Conservation (phyloP, 345 rosid genomes). For the Eucalyptus regnans region DNA sequence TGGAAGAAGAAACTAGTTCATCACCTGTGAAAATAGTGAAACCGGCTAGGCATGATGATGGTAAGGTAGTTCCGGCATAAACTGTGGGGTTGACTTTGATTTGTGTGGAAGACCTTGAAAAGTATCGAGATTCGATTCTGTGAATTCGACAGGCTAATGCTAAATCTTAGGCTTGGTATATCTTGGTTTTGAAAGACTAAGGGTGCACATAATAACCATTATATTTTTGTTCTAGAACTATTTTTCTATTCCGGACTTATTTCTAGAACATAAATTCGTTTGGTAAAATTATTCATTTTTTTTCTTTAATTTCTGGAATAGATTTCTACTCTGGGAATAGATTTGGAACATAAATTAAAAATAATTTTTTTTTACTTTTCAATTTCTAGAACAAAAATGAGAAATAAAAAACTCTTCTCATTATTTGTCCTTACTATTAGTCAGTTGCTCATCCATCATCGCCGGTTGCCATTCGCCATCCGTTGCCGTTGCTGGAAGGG, state of each 20-base stretch:
- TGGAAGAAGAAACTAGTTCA: neutral
- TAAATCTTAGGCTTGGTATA: neutral
- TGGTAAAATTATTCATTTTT: no score
- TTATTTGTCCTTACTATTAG: fast-evolving
- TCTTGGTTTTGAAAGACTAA: neutral
- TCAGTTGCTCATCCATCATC: fast-evolving
- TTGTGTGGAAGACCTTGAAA: neutral
- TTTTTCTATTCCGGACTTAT: no score
- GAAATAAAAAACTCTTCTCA: no score
- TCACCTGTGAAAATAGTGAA: neutral
- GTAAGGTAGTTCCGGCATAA: neutral
- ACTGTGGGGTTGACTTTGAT: neutral
- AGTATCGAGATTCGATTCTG: neutral
- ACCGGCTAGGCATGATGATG: neutral
- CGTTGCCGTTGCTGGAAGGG: fast-evolving
- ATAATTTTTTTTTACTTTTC: no score
- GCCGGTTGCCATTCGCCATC: fast-evolving
- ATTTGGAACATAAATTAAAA: fast-evolving
- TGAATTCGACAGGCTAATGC: neutral
- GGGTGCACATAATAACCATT: fast-evolving
- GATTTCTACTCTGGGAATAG: fast-evolving
- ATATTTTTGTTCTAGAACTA: fast-evolving
- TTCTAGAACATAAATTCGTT: no score
- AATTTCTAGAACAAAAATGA: no score
- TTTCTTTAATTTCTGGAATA: no score